Base-by-base conservation (phyloP, 495 filamentous ascomycete genomes). In the Cudoniella acicularis region DNA sequence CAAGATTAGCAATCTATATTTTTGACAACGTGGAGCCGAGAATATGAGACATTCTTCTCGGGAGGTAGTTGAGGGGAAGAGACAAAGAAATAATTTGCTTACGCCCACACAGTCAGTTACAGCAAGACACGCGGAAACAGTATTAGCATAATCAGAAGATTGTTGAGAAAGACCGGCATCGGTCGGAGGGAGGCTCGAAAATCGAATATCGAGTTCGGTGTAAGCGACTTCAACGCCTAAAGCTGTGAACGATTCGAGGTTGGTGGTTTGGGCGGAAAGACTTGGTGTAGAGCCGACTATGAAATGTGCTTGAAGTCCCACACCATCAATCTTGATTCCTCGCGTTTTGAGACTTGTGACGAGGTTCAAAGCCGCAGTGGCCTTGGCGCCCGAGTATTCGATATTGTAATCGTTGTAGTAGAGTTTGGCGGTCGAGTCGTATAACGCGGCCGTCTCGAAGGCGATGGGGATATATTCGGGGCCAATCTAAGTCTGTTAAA, bases 341-440 rank as follows among this genome's bases (percentile, higher is more conserved):
- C 75, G 77, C 1, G 76, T 74, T 49, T 80, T 64, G 25, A 88
- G 65, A 23, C 78, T 66, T 60, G 79, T 75, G 57, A 87, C 80
- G 36, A 88, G 77, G 17, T 58, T 58, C 10, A 20, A 51, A 13
- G 72, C 69, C 6, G 65, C 79, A 0, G 73, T 73, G 26, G 78
- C 70, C 67, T 85, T 80, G 41, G 72, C 61, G 9, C 79, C 75
- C 10, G 74, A 69, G 10, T 67, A 76, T 67, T 87, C 85, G 65
- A 86, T 82, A 73, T 83, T 87, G 74, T 87, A 89, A 63, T 86
- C 83, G 64, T 87, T 87, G 75, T 83, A 83, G 67, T 86, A 87
- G 22, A 88, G 76, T 72, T 87, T 87, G 4, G 79, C 79, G 22
- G 65, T 60, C 0, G 81, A 81, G 65, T 87, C 84, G 9, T 73